A percentile compares a stretch with the other conserved stretches of the same genome.
Evolutionary conservation across 352 stramenopile species (phyloP).

Genomic region (Aphanomyces astaci): DNA sequence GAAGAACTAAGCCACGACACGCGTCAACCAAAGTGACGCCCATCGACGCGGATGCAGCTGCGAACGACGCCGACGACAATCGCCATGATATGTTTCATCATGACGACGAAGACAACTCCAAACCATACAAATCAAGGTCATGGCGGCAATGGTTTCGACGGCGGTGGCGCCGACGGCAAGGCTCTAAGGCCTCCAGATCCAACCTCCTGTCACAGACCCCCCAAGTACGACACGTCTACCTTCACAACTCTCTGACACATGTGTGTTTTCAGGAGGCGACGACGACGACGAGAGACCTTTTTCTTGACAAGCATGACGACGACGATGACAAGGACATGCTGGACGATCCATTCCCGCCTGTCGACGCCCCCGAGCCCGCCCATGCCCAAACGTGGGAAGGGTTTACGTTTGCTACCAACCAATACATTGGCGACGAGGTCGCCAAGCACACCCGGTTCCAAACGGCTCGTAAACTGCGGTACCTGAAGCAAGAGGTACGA

Average conservation of each 20-base stretch:
- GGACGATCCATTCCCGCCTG: not conserved
- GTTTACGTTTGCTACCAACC: constrained; percentile 21
- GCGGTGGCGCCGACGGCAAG: not conserved
- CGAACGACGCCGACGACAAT: constrained; percentile 15
- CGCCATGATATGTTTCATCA: too few species aligned
- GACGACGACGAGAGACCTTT: too few species aligned
- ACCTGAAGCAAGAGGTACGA: constrained; percentile 62
- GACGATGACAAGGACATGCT: not conserved
- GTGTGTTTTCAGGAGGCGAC: not conserved
- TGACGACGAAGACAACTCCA: too few species aligned
- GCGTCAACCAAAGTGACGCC: not conserved
- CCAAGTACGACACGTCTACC: not conserved
- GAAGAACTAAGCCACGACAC: not conserved
- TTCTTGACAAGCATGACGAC: too few species aligned
- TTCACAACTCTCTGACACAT: not conserved
- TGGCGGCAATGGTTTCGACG: constrained; percentile 19
- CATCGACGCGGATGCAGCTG: not conserved
- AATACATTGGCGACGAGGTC: constrained; percentile 9
- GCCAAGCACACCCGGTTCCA: constrained; percentile 50
- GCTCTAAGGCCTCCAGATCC: not conserved
- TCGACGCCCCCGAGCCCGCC: not conserved
- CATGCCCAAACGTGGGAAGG: constrained; percentile 14
- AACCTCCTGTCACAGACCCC: not conserved
- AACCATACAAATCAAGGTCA: too few species aligned
- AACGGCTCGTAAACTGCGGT: constrained; percentile 62